These are phyloP conservation scores for Russula griseocarnosa DNA, from an alignment of 768 basidiomycete species.

Conservation along the genomic window DNA sequence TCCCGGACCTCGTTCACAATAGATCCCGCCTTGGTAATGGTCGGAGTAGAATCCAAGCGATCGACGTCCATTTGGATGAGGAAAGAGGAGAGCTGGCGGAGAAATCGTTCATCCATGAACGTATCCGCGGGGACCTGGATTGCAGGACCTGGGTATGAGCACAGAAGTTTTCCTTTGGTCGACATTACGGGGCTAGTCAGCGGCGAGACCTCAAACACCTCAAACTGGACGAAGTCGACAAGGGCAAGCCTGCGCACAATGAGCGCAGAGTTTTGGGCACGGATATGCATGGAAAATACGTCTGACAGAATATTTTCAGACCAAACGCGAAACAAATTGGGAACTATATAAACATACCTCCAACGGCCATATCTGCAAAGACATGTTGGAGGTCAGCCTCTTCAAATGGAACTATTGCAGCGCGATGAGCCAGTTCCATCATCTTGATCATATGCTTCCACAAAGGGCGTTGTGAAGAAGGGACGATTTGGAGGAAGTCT, in stretches of 20 bases:
- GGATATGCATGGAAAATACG: constrained; percentile 38
- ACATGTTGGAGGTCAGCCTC: neutral
- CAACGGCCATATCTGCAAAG: constrained; percentile 6
- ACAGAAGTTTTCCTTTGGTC: constrained; percentile 41
- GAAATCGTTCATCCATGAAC: constrained; percentile 35
- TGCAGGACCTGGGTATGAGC: constrained; percentile 46
- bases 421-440: neutral
- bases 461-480: neutral
- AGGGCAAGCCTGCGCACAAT: constrained; percentile 29
- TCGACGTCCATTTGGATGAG: constrained; percentile 39
- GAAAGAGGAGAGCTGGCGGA: constrained; percentile 38
- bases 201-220: constrained; percentile 47
- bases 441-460: constrained; percentile 8
- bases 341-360: constrained; percentile 1
- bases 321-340: neutral
- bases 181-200: constrained; percentile 37
- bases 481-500: neutral
- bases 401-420: neutral
- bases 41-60: constrained; percentile 36
- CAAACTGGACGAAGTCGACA: constrained; percentile 35
- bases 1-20: constrained; percentile 38
- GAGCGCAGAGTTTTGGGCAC: constrained; percentile 48
- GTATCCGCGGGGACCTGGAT: constrained; percentile 36
- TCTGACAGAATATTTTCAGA: constrained; percentile 32
- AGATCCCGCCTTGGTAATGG: constrained; percentile 36